Conservation (phyloP, 1,284 basidiomycete genomes). For the Melampsora larici-populina region DNA sequence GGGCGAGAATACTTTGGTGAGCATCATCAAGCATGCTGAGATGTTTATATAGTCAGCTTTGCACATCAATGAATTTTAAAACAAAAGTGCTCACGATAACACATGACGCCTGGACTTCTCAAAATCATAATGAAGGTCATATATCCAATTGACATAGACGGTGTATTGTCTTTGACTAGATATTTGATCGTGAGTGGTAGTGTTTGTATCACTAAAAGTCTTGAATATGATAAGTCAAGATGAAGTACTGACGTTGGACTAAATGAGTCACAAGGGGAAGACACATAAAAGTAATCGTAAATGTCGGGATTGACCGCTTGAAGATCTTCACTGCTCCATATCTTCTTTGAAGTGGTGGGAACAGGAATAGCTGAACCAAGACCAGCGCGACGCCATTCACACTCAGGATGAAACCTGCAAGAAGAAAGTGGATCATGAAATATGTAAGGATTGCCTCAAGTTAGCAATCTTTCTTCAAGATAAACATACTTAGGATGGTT, state of each 20-base stretch:
- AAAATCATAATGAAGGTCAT: constrained; percentile 21
- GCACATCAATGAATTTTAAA: too few relatives aligned
- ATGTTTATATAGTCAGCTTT: too few relatives aligned
- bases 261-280: constrained; percentile 25
- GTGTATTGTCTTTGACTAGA: constrained; percentile 10
- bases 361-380: constrained; percentile 30
- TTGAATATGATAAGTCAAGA: neutral
- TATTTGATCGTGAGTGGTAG: too few relatives aligned
- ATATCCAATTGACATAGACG: constrained; percentile 6
- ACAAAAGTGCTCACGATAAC: constrained; percentile 17
- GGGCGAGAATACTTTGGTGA: constrained; percentile 24
- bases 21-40: constrained; percentile 26
- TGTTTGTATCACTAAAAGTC: too few relatives aligned
- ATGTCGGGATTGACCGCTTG: neutral
- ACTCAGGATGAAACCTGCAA: constrained; percentile 30
- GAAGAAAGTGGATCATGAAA: too few relatives aligned
- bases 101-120: constrained; percentile 28
- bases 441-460: too few relatives aligned
- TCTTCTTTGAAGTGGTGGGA: constrained; percentile 23
- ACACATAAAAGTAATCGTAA: constrained; percentile 14
- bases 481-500: too few relatives aligned
- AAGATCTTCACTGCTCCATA: constrained; percentile 20
- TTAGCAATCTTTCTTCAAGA: too few relatives aligned
- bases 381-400: constrained; percentile 25
- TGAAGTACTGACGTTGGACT: constrained; percentile 18